These are phyloP conservation scores for Chaetoscypha palmicola DNA, from an alignment of 2,329 filamentous ascomycete genomes.

Conservation along the genomic window DNA sequence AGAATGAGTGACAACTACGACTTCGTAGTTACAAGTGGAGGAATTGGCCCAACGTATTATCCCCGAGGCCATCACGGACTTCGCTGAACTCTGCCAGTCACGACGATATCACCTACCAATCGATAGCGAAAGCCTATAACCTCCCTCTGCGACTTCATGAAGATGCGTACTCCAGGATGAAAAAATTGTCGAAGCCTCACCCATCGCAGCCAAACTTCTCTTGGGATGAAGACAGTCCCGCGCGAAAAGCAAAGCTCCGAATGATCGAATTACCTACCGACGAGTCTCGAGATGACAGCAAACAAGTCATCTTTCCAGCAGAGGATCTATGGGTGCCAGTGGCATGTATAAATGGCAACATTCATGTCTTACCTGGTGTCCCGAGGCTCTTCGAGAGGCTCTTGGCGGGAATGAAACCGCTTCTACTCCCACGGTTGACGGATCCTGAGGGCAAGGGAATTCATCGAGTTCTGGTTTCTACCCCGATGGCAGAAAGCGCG, in stretches of 20 bases:
- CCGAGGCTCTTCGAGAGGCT: slow-evolving; percentile 75
- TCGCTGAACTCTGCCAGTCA: slow-evolving; percentile 48
- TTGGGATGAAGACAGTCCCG: slow-evolving; percentile 77
- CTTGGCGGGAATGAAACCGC: slow-evolving; percentile 67
- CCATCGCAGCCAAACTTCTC: slow-evolving; percentile 68
- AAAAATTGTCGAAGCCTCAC: slow-evolving; percentile 65
- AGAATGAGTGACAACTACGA: slow-evolving; percentile 89
- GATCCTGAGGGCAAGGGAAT: slow-evolving; percentile 80
- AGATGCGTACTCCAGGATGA: slow-evolving; percentile 75
- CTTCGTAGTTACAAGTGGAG: slow-evolving; percentile 90
- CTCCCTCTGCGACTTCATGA: slow-evolving; percentile 72
- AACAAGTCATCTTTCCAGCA: slow-evolving; percentile 71
- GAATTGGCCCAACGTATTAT: slow-evolving; percentile 86
- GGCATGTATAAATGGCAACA: slow-evolving; percentile 80
- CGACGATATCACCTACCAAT: slow-evolving; percentile 95
- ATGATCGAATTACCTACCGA: slow-evolving; percentile 88
- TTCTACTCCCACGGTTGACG: slow-evolving; percentile 59
- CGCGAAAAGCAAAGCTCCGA: slow-evolving; percentile 71
- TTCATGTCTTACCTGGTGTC: slow-evolving; percentile 88
- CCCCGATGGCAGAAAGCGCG: slow-evolving; percentile 77
- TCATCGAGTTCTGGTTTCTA: slow-evolving; percentile 73
- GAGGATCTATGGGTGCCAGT: slow-evolving; percentile 90
- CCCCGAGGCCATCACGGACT: not conserved
- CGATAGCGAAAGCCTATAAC: slow-evolving; percentile 82
- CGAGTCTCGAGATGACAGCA: slow-evolving; percentile 51